Evolutionary conservation across 768 basidiomycete species (phyloP).

Genomic region (Collybia sordida): DNA sequence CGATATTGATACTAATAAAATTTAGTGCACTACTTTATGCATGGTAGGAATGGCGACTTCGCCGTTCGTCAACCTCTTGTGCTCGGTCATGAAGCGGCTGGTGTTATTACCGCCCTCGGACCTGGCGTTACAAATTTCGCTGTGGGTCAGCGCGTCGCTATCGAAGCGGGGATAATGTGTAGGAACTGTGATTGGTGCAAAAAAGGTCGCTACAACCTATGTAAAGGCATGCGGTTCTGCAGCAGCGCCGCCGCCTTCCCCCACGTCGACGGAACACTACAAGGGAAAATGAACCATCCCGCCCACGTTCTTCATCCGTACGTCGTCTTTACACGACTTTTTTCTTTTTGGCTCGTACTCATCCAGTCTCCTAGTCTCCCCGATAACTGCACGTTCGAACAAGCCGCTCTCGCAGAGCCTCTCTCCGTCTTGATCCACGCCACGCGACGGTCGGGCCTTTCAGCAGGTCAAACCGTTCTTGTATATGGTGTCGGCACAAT

Average conservation of each 20-base stretch:
- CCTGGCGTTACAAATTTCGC: slow-evolving; percentile 61
- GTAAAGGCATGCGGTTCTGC: slow-evolving; percentile 87
- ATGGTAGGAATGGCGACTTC: slow-evolving; percentile 93
- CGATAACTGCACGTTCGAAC: slow-evolving; percentile 70
- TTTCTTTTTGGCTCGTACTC: slow-evolving; percentile 3
- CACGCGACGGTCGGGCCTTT: slow-evolving; percentile 41
- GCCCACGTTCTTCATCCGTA: slow-evolving; percentile 85
- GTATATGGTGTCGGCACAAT: slow-evolving; percentile 94
- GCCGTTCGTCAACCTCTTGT: slow-evolving; percentile 82
- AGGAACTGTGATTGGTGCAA: slow-evolving; percentile 67
- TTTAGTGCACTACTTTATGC: slow-evolving; percentile 86
- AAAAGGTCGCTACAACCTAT: slow-evolving; percentile 89
- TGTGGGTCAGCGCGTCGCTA: slow-evolving; percentile 86
- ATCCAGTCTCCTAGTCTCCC: slow-evolving; percentile 54
- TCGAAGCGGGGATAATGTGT: slow-evolving; percentile 93
- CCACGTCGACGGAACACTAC: slow-evolving; percentile 90
- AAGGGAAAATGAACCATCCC: slow-evolving; percentile 87
- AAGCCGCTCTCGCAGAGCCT: slow-evolving; percentile 90
- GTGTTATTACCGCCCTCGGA: slow-evolving; percentile 81
- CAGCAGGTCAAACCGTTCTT: slow-evolving; percentile 68
- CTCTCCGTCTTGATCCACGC: slow-evolving; percentile 85
- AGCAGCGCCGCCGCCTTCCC: slow-evolving; percentile 90
- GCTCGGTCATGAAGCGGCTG: slow-evolving; percentile 93
- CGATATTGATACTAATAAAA: neutral
- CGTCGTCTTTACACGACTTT: slow-evolving; percentile 29